Percentiles rank a stretch among this genome's conserved stretches.
Evolutionary conservation across 768 basidiomycete genomes (phyloP).

Genomic region (Termitomyces sp.): DNA sequence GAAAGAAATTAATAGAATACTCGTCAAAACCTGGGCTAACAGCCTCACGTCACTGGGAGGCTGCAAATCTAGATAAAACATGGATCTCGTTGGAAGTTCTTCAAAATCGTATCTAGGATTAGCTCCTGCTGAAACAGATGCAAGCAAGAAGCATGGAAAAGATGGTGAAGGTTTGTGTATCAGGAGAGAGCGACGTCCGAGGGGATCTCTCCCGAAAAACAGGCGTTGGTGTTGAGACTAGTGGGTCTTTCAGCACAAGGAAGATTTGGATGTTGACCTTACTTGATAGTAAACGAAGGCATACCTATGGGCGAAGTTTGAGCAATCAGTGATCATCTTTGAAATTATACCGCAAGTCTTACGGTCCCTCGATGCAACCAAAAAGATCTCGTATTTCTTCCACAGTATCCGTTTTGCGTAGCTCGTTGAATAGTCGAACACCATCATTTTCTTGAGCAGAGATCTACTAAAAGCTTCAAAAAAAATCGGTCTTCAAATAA

Average conservation of each 20-base stretch:
- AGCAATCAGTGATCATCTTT: background rate
- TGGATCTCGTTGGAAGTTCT: constrained; percentile 54
- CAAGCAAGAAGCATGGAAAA: constrained; percentile 52
- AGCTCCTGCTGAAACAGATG: constrained; percentile 58
- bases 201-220: constrained; percentile 77
- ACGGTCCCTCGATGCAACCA: constrained; percentile 77
- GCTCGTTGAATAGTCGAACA: constrained; percentile 35
- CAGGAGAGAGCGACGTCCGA: constrained; percentile 82
- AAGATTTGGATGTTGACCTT: constrained; percentile 13
- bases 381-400: constrained; percentile 48
- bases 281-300: constrained; percentile 80
- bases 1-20: background rate
- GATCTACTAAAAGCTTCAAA: constrained; percentile 36
- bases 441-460: constrained; percentile 68
- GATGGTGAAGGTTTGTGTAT: constrained; percentile 49
- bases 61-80: constrained; percentile 49
- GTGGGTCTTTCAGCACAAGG: constrained; percentile 1
- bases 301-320: constrained; percentile 43
- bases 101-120: constrained; percentile 44
- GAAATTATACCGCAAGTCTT: constrained; percentile 23
- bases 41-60: background rate
- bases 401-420: constrained; percentile 23
- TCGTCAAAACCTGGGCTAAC: background rate
- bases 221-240: constrained; percentile 43
- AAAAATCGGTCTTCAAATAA: background rate